Evolutionary conservation across 202 grass and related monocot genomes (phyloP), one percentile per base, ranked within the genome.

Genomic region (Brachypodium distachyon): DNA sequence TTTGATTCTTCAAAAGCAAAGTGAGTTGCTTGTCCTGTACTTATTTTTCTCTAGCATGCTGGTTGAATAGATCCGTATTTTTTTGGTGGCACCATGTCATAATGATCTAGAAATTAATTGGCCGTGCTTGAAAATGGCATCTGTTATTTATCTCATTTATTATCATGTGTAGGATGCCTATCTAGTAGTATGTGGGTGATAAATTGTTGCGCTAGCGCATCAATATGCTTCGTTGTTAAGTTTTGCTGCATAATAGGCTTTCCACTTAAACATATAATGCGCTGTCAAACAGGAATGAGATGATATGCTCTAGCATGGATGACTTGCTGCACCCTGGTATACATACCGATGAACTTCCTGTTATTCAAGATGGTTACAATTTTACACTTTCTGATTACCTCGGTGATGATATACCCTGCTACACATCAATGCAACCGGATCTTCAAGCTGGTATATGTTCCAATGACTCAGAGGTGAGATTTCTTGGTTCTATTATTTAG

Each of bases 371-470:
- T 82, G 82, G 84, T 52, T 99, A 88, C 53, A 74, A 61, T 92
- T 73, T 99, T 80, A 73, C 74, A 36, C 68, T 95, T 85, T 85
- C 95, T 19, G 89, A 99, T 83, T 95, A 87, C 77, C 87, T 98
- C 7, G 79, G 80, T 72, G 47, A 76, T 53, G 89, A 94, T 82
- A 90, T 97, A 43, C 47, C 92, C 75, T 85, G 89, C 83, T 93
- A 86, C 79, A 43, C 81, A 74, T 81, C 89, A 76, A 81, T 89
- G 38, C 91, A 87, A 86, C 51, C 83, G 32, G 96, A 92, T 58
- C 87, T 98, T 84, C 89, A 90, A 59, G 77, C 85, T 81, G 80
- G 84, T 62, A 86, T 95, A 54, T 73, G 43, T 70, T 47, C 26
- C 53, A 84, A 90, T 63, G 70, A 61, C 31, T 68, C 84, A 78